Base-by-base conservation (phyloP, 768 basidiomycete species). In the Lactarius sp. region DNA sequence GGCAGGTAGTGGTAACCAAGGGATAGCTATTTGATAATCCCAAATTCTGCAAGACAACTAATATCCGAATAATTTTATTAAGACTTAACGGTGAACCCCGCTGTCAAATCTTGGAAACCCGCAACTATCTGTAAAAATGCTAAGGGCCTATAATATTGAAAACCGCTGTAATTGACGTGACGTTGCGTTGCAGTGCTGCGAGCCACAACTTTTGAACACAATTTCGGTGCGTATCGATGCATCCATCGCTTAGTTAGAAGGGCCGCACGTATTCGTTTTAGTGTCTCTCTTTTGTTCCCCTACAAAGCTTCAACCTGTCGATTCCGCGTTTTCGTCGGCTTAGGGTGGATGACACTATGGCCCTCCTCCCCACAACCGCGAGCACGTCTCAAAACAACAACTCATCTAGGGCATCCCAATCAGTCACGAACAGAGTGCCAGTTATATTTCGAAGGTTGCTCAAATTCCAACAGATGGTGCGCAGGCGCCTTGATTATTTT, bases 391-490 rank as follows among this genome's bases (percentile, higher is more conserved):
- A 65, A 39, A 64, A 63, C 31, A 64, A 68, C 61, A 56, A 39
- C 62, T 46, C 51, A 27, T 54, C 66, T 33, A 66, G 60, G 31
- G 16, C 62, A n/a, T 49, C 68, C 14, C 52, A 69, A 53, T 72
- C 65, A 5, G 62, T 78, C 52, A 77, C 83, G 3, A 81, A 79
- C 49, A 85, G 90, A 20, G 76, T 94, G 31, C 92, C 92, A 18
- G 77, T 90, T 42, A 88, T 94, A 68, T 90, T 96, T 71, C 81
- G 86, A 65, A 79, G 93, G 47, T 73, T 95, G 54, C 84, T 88
- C 69, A 83, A 90, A 64, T 87, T 94, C 68, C 87, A 92, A 61
- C 90, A 93, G 74, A 94, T 95, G 93, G 93, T 87, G 63, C 56
- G 83, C 66, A 14, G 16, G 14, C 49, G 37, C 16, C 54, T 53